Base-by-base conservation (phyloP, 192 early-diverging fungal genomes). In the Thamnidium elegans region DNA sequence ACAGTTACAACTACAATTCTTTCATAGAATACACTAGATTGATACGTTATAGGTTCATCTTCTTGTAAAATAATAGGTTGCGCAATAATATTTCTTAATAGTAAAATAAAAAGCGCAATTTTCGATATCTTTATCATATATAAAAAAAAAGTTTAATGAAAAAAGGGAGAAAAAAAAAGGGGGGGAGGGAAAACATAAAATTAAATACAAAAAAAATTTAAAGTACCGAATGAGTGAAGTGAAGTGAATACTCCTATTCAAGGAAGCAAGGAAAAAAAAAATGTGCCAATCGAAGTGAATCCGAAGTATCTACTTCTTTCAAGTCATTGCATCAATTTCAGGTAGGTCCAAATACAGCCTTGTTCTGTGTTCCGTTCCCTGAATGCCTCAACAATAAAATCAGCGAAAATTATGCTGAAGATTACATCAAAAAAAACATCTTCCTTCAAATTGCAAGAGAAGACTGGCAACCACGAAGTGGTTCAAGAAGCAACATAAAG, bases 1-100 rank as follows among this genome's bases (percentile, higher is more conserved):
- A 80, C 64, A 7, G 80, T 58, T 50, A 90, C 86, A 4, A 78
- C 52, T 7, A 56, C 60, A 45, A 90, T 61, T 44, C 74, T 77
- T 19, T 79, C 42, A 44, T 70, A 76, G 61, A 79, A 84, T 36
- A 79, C 74, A 23, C 74, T 54, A 11, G 73, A 64, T 14, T 52
- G 15, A 36, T 51, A 51, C 17, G 13, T 6, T 17, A 50, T n/a
- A 50, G 15, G 15, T 2, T 5, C 6, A n/a, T 50, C 31, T 50
- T 48, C 48, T 50, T 23, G 26, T 62, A 30, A 8, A 31, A 26
- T 51, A 34, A 50, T 34, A 36, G 26, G 45, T 34, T 34, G 15
- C 19, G 47, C 23, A 32, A 55, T n/a, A 56, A 11, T 39, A 56
- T 11, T 34, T 17, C 17, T n/a, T 54, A 62, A 13, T 19, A 59